These are phyloP conservation scores for Acer saccharum DNA, from an alignment of 345 rosid genomes.

Conservation along the genomic window DNA sequence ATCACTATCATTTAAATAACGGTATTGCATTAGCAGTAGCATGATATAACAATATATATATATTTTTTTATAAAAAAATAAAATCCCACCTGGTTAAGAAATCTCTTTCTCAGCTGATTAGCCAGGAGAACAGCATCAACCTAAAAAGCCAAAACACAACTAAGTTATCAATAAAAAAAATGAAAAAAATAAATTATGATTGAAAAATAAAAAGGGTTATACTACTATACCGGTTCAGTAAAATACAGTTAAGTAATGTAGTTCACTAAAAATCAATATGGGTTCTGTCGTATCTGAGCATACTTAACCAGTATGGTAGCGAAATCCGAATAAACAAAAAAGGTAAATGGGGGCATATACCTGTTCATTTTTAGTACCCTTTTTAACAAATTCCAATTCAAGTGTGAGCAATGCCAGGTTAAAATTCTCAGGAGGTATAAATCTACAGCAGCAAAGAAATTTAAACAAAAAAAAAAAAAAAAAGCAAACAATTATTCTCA, in stretches of 20 bases:
- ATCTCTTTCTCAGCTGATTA: constrained; percentile 76
- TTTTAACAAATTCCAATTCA: constrained; percentile 93
- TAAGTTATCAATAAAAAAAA: background rate
- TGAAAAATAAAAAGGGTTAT: background rate
- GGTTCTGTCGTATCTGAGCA: background rate
- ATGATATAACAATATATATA: background rate
- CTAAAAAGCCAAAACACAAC: constrained; percentile 34
- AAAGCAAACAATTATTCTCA: too few relatives aligned
- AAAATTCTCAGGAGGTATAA: constrained; percentile 75
- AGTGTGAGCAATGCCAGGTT: constrained; percentile 74
- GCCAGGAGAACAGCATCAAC: constrained; percentile 90
- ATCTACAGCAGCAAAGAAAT: constrained; percentile 42
- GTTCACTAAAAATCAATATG: too few relatives aligned
- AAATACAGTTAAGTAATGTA: background rate
- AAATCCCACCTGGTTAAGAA: constrained; percentile 65
- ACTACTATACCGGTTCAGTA: background rate
- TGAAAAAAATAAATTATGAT: background rate
- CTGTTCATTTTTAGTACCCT: constrained; percentile 87
- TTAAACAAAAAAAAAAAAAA: background rate
- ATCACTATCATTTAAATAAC: background rate
- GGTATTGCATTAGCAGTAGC: background rate
- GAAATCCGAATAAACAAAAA: background rate
- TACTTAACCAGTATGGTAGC: background rate
- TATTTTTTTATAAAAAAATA: background rate
- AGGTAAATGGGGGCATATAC: constrained; percentile 24